Evolutionary conservation across 176 grass and related monocot genomes (phyloP).

Genomic region (Eleusine indica): DNA sequence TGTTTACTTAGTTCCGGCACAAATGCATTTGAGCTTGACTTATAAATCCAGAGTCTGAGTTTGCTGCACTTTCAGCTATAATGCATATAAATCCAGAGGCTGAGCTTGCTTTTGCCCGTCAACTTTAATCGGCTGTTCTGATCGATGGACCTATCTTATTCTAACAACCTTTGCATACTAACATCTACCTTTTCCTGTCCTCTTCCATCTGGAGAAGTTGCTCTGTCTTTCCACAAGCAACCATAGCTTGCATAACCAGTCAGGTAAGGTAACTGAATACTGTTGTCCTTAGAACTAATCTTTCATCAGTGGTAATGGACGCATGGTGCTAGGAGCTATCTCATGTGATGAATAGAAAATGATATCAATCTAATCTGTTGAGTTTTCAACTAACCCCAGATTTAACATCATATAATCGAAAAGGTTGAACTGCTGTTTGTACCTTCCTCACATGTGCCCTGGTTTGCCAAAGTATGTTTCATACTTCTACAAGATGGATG

Average conservation of each 20-base stretch:
- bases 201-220: conserved; percentile 27
- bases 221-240: conserved; percentile 28
- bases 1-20: conserved; percentile 12
- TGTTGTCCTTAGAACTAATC: not conserved
- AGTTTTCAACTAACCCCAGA: conserved; percentile 23
- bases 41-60: not conserved
- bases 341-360: conserved; percentile 17
- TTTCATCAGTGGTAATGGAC: not conserved
- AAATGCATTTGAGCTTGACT: conserved; percentile 24
- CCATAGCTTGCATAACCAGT: not conserved
- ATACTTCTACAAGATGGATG: not conserved
- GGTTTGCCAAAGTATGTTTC: not conserved
- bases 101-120: not conserved
- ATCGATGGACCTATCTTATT: conserved; percentile 11
- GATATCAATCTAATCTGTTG: not conserved
- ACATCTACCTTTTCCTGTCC: not conserved
- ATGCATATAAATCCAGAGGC: not conserved
- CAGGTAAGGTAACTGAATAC: no score
- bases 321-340: not conserved
- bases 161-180: not conserved
- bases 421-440: conserved; percentile 1
- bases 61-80: no score
- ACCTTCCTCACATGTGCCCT: conserved; percentile 40
- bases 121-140: not conserved
- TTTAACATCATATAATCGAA: not conserved